Percentiles rank a stretch among this genome's conserved stretches.
Conservation (phyloP, 345 rosid genomes). For the Cardamine occulta region DNA sequence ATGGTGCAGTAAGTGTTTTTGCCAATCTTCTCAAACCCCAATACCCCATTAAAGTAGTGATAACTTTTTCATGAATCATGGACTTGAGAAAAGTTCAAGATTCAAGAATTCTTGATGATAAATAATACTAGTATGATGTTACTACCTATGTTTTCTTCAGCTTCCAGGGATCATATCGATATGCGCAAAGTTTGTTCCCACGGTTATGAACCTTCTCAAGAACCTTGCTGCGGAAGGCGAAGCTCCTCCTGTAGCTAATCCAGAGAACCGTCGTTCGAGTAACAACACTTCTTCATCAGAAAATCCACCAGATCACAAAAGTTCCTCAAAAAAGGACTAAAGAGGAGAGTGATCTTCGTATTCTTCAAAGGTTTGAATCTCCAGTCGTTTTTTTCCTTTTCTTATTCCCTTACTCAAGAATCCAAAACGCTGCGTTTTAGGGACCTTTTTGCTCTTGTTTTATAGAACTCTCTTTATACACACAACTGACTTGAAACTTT, state of each 20-base stretch:
- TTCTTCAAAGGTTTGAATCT: slow-evolving; percentile 13
- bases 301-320: slow-evolving; percentile 48
- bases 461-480: slow-evolving; percentile 7
- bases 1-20: slow-evolving; percentile 83
- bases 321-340: slow-evolving; percentile 61
- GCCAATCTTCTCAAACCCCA: background rate
- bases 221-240: slow-evolving; percentile 82
- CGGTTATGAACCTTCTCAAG: slow-evolving; percentile 85
- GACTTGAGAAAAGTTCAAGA: slow-evolving; percentile 9
- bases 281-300: slow-evolving; percentile 42
- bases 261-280: slow-evolving; percentile 28
- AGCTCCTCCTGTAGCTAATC: slow-evolving; percentile 52
- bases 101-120: background rate
- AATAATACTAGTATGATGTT: background rate
- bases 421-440: slow-evolving; percentile 26
- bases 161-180: slow-evolving; percentile 86
- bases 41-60: background rate
- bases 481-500: background rate
- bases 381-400: background rate
- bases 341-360: slow-evolving; percentile 10
- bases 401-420: background rate
- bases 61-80: slow-evolving; percentile 1
- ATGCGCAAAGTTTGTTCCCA: slow-evolving; percentile 82
- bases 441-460: background rate
- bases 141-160: slow-evolving; percentile 50